Conservation (phyloP, 805 yeast genomes). For the Spencermartinsiella europaea region DNA sequence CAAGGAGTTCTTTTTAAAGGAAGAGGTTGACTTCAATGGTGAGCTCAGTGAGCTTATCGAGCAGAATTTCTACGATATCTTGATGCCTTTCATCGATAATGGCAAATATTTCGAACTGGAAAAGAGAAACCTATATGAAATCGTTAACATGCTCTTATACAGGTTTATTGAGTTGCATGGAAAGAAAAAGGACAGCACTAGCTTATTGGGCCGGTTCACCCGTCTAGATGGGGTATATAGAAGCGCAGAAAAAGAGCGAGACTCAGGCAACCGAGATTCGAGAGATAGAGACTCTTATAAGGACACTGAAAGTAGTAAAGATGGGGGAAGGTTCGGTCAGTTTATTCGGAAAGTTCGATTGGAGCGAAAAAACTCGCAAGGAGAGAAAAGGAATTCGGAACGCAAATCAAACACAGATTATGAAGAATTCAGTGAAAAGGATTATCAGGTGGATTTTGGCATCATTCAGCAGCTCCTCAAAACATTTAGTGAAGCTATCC, state of each 20-base stretch:
- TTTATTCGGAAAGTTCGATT: constrained; percentile 24
- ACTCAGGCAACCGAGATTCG: neutral
- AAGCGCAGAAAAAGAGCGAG: neutral
- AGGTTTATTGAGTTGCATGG: constrained; percentile 40
- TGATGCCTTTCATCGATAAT: constrained; percentile 62
- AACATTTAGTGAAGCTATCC: constrained; percentile 69
- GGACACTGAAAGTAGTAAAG: constrained; percentile 1
- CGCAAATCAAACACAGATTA: constrained; percentile 4
- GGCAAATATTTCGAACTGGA: constrained; percentile 67
- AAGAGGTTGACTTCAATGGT: constrained; percentile 34
- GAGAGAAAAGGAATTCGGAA: neutral
- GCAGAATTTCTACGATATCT: constrained; percentile 66
- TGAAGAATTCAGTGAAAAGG: constrained; percentile 15
- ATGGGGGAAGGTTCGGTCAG: constrained; percentile 28
- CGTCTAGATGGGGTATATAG: constrained; percentile 8
- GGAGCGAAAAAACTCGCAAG: constrained; percentile 14
- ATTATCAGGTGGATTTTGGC: constrained; percentile 33
- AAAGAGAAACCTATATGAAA: constrained; percentile 55
- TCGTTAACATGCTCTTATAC: constrained; percentile 37
- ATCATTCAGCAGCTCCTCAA: constrained; percentile 61
- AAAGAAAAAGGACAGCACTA: constrained; percentile 33
- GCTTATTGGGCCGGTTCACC: constrained; percentile 19
- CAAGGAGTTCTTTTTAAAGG: constrained; percentile 48
- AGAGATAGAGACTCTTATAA: neutral
- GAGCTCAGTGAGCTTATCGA: constrained; percentile 51